Base-by-base conservation (phyloP, 331 rosid genomes). In the Malus hybrid region DNA sequence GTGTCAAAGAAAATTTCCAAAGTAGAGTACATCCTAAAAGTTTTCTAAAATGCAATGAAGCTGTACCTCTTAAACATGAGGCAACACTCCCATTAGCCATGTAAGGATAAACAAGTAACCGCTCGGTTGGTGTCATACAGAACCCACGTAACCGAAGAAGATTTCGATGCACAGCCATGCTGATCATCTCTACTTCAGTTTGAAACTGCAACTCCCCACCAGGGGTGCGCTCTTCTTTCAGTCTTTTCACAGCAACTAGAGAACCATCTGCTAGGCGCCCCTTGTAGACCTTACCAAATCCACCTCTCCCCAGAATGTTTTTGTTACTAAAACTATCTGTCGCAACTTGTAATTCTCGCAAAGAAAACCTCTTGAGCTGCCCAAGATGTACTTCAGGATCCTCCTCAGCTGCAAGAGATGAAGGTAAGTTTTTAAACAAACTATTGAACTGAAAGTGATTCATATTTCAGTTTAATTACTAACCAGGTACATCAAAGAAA, bases 11-110 rank as follows among this genome's bases (percentile, higher is more conserved):
- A 67, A 60, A 29, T 20, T 13, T 22, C 69, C 61, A 19, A 42
- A 19, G 61, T 8, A 11, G 24, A 13, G n/a, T 46, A 54, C 20
- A 54, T 18, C 20, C 59, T 54, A 54, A 54, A 52, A 16, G 29
- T 24, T 1, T 10, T 29, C 2, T 1, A 24, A 73, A 42, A 57
- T 32, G 29, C 19, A 15, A 62, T 71, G 36, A 74, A 69, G 66
- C 78, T 46, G 46, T 80, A 94, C 99, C 99, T 94, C 99, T 90
- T 86, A 91, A 87, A 82, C 99, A 94, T 11, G 99, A 94, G 4
- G 99, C 99, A 65, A 94, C 97, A 71, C 99, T 94, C 79, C 99
- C 97, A 65, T 94, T 94, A 71, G 99, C 97, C 99, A 94, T 94
- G 87, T 90, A 94, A 20, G 97, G 99, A 85, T 94, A 94, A 77